Conservation (phyloP, 106 monocot genomes). For the Dendrobium nobile region DNA sequence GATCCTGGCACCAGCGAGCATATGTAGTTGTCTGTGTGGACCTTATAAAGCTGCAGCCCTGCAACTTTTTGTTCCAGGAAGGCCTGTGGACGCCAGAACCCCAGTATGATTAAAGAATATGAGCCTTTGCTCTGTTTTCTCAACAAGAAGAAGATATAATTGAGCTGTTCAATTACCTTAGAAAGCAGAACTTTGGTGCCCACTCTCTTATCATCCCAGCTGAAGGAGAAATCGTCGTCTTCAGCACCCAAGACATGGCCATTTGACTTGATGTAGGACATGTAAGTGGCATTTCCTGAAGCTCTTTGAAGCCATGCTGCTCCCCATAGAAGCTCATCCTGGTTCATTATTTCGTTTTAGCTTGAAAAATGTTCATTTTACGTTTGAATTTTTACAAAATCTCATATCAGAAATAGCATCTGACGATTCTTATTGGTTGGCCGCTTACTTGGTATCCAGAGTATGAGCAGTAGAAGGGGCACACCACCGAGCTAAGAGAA, state of each 20-base stretch:
- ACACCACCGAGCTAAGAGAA: constrained; percentile 58
- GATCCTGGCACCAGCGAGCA: constrained; percentile 51
- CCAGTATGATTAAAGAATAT: constrained; percentile 23
- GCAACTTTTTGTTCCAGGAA: constrained; percentile 47
- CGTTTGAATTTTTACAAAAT: neutral
- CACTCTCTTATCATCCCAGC: constrained; percentile 88
- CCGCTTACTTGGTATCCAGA: constrained; percentile 65
- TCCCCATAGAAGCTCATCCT: constrained; percentile 88
- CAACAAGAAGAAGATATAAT: constrained; percentile 22
- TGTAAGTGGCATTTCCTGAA: constrained; percentile 74
- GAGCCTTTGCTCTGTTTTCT: no score
- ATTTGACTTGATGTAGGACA: constrained; percentile 47
- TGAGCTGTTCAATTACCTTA: constrained; percentile 43
- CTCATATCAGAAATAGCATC: neutral
- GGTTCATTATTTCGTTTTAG: neutral
- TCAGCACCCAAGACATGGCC: constrained; percentile 84
- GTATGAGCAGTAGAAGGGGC: constrained; percentile 87
- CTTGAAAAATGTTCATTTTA: neutral
- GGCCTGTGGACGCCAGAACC: constrained; percentile 14
- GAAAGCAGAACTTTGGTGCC: constrained; percentile 51
- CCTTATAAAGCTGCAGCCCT: constrained; percentile 35
- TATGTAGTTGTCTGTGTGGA: constrained; percentile 45
- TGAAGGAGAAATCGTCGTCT: constrained; percentile 71
- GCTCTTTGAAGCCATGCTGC: constrained; percentile 92
- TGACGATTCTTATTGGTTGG: neutral